phyloP scores from a whole-genome alignment of 2,329 filamentous ascomycete genomes.

The Fusarium armeniacum region DNA sequence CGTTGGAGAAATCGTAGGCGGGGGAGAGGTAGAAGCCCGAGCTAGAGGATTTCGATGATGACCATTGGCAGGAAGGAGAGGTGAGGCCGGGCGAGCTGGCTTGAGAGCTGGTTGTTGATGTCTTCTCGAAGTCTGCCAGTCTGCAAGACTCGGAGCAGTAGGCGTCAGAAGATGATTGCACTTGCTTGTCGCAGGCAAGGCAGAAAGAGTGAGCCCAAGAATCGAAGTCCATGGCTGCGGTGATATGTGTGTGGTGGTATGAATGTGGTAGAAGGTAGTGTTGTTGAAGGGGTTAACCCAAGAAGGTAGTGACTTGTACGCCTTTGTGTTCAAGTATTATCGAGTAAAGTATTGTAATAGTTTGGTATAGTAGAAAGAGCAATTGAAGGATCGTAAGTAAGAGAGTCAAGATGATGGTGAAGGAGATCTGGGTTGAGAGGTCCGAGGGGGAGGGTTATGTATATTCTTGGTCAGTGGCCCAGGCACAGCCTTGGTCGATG shows the following conservation, averaged over 20 bases:
- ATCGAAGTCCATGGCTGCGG: constrained; percentile 66
- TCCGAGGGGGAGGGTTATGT: constrained; percentile 51
- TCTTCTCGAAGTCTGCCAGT: constrained; percentile 87
- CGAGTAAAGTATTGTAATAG: constrained; percentile 26
- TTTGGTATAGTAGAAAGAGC: constrained; percentile 36
- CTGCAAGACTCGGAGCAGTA: constrained; percentile 96
- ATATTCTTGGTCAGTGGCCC: constrained; percentile 48
- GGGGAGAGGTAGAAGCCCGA: constrained; percentile 77
- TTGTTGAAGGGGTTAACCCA: constrained; percentile 19
- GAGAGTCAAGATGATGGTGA: constrained; percentile 42
- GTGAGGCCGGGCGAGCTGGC: constrained; percentile 69
- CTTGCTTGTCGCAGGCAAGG: constrained; percentile 86
- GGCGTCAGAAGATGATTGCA: constrained; percentile 81
- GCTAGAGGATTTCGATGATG: constrained; percentile 55
- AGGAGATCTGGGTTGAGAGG: constrained; percentile 35
- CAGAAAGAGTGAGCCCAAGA: constrained; percentile 93
- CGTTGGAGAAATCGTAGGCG: constrained; percentile 79
- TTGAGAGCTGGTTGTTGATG: constrained; percentile 68
- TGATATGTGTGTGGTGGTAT: constrained; percentile 40
- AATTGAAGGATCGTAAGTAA: constrained; percentile 41
- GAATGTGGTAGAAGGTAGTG: constrained; percentile 17
- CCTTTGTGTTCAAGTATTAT: constrained; percentile 37
- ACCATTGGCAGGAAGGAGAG: constrained; percentile 66
- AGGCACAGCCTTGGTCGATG: constrained; percentile 51
- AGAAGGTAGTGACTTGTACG: constrained; percentile 25